Evolutionary conservation across 2,329 filamentous ascomycete genomes (phyloP).

Genomic region (Fusarium cicatricum): DNA sequence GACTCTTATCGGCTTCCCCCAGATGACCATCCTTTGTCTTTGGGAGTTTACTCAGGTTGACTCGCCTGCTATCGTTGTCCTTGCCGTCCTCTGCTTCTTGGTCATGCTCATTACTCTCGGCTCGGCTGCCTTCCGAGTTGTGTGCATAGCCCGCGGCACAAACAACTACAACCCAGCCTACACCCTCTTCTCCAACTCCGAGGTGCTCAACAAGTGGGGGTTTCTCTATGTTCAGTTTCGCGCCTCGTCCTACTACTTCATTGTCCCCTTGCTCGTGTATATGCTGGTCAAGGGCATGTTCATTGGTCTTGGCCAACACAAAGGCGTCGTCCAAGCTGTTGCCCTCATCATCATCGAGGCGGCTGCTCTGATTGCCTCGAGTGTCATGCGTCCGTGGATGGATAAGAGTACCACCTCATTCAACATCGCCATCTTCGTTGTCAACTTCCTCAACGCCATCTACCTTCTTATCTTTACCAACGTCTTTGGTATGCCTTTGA

Average conservation of each 20-base stretch:
- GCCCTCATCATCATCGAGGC: conserved; percentile 85
- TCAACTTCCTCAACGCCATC: conserved; percentile 91
- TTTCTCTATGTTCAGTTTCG: conserved; percentile 98
- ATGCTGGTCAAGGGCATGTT: conserved; percentile 87
- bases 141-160: conserved; percentile 77
- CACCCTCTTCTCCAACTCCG: conserved; percentile 92
- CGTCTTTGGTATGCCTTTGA: conserved; percentile 81
- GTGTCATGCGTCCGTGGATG: conserved; percentile 91
- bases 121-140: conserved; percentile 89
- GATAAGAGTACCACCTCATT: conserved; percentile 97
- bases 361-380: conserved; percentile 76
- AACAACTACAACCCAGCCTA: conserved; percentile 91
- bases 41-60: conserved; percentile 92
- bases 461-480: conserved; percentile 89
- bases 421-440: conserved; percentile 88
- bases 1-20: conserved; percentile 88
- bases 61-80: conserved; percentile 82
- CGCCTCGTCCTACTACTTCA: conserved; percentile 94
- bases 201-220: conserved; percentile 94
- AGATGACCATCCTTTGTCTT: conserved; percentile 87
- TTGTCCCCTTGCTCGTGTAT: conserved; percentile 80
- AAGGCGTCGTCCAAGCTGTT: conserved; percentile 79
- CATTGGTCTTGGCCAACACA: conserved; percentile 79
- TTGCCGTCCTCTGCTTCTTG: conserved; percentile 89
- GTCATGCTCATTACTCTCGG: conserved; percentile 77